Percentiles rank a stretch among this genome's conserved stretches.
Conservation (phyloP, 1,284 basidiomycete species). For the Leccinum pachyderme region DNA sequence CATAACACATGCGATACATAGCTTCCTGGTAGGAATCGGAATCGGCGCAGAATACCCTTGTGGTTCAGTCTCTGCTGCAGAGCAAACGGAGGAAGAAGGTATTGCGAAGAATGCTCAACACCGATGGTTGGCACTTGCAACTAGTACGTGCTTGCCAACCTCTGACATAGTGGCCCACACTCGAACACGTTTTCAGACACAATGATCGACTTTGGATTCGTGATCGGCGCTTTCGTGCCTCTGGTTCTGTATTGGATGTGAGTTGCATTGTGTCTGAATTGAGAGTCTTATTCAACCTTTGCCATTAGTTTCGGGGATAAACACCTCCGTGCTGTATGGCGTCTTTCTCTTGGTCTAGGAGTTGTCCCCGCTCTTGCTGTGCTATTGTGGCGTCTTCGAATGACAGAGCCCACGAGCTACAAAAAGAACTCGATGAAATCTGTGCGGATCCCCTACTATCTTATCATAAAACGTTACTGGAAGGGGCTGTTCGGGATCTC, state of each 20-base stretch:
- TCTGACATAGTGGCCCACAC: slow-evolving; percentile 1
- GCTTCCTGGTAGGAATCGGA: slow-evolving; percentile 80
- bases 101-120: slow-evolving; percentile 81
- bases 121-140: slow-evolving; percentile 83
- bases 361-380: slow-evolving; percentile 78
- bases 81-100: slow-evolving; percentile 82
- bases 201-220: slow-evolving; percentile 91
- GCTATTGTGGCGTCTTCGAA: slow-evolving; percentile 83
- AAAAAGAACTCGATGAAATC: slow-evolving; percentile 76
- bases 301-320: slow-evolving; percentile 64
- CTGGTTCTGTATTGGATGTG: slow-evolving; percentile 85
- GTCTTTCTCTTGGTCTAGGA: slow-evolving; percentile 86
- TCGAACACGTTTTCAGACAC: slow-evolving; percentile 44
- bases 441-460: slow-evolving; percentile 70
- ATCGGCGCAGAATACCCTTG: slow-evolving; percentile 91
- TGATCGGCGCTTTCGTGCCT: slow-evolving; percentile 80
- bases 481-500: slow-evolving; percentile 65
- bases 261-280: slow-evolving; percentile 23
- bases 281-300: neutral
- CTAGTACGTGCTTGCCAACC: slow-evolving; percentile 50
- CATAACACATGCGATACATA: slow-evolving; percentile 24
- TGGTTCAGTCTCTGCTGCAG: slow-evolving; percentile 88
- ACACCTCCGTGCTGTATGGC: slow-evolving; percentile 86
- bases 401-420: slow-evolving; percentile 77
- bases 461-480: slow-evolving; percentile 85